These are phyloP conservation scores for Paracoccidioides lutzii DNA, from an alignment of 2,329 filamentous ascomycete species.

Conservation along the genomic window DNA sequence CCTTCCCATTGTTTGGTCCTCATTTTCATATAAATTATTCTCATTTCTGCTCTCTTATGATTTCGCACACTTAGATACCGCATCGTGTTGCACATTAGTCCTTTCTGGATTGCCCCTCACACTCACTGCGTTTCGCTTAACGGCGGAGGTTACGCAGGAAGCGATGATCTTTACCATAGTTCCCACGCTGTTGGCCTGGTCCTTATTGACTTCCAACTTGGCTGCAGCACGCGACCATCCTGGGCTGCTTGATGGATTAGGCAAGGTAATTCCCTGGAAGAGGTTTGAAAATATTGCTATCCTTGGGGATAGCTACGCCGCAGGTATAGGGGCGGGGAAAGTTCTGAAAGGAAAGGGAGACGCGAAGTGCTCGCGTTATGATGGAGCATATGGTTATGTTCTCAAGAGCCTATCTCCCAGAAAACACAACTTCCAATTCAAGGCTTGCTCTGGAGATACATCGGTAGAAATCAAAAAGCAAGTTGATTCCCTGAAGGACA, in stretches of 20 bases:
- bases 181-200: no score
- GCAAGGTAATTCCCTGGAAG: conserved; percentile 7
- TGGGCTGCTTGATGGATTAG: neutral
- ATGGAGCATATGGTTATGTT: conserved; percentile 17
- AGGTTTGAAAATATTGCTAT: conserved; percentile 24
- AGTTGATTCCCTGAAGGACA: conserved; percentile 13
- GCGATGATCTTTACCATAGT: no score
- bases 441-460: conserved; percentile 18
- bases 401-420: conserved; percentile 13
- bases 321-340: conserved; percentile 23
- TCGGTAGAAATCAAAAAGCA: conserved; percentile 19
- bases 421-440: conserved; percentile 19
- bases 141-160: no score
- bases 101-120: no score
- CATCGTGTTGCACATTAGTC: no score
- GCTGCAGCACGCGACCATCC: neutral
- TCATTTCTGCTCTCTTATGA: no score
- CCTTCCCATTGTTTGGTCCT: no score
- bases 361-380: conserved; percentile 21
- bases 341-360: conserved; percentile 6
- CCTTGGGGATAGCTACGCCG: conserved; percentile 28
- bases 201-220: no score
- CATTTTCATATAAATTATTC: no score
- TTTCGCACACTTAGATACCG: no score
- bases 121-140: no score